phyloP scores from a whole-genome alignment of 768 basidiomycete species.

The Sistotremastrum suecicum region DNA sequence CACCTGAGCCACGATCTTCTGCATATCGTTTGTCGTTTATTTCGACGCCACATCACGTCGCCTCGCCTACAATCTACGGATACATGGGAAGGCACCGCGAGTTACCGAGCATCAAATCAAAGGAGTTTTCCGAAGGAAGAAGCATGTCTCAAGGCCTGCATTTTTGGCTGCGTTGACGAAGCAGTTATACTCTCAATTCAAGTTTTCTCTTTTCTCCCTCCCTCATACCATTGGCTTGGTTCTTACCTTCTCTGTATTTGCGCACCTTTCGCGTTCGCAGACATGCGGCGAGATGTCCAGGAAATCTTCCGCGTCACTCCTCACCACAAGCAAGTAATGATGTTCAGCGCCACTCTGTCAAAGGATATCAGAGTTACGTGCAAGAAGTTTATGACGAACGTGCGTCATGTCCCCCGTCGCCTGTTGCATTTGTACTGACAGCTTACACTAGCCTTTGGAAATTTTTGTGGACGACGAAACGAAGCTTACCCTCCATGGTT shows the following conservation, averaged over 20 bases:
- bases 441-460: constrained; percentile 68
- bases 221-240: constrained; percentile 37
- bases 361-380: constrained; percentile 96
- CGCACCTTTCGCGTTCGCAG: constrained; percentile 53
- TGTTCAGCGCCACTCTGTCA: constrained; percentile 97
- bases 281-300: constrained; percentile 99
- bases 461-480: constrained; percentile 99
- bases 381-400: constrained; percentile 99
- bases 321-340: constrained; percentile 99
- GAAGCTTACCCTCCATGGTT: constrained; percentile 91
- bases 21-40: too few species aligned
- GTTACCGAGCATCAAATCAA: too few species aligned
- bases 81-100: constrained; percentile 2
- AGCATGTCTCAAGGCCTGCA: neutral
- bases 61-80: constrained; percentile 8
- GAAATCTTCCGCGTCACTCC: constrained; percentile 99
- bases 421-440: neutral
- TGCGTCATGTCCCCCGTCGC: constrained; percentile 26
- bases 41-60: constrained; percentile 15
- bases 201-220: constrained; percentile 26
- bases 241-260: constrained; percentile 51
- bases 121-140: too few species aligned
- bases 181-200: constrained; percentile 6
- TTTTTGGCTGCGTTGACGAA: neutral
- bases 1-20: neutral